Conservation (phyloP, 2,329 filamentous ascomycete genomes). For the Colletotrichum orbiculare region DNA sequence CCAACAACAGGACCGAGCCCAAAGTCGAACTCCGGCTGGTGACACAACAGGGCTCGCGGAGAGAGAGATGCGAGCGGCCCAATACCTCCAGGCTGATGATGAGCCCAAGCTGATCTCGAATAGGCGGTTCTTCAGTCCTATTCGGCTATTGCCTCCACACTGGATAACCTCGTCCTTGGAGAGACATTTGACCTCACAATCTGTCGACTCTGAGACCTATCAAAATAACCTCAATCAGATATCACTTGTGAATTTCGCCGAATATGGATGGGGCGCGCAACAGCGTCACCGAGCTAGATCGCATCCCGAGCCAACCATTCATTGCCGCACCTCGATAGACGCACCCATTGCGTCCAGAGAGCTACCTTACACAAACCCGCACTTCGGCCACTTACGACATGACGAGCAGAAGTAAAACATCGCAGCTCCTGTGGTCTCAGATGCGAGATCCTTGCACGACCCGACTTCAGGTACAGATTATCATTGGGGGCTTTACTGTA, state of each 20-base stretch:
- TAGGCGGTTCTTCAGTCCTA: too few relatives aligned
- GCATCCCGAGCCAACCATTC: too few relatives aligned
- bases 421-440: conserved; percentile 15
- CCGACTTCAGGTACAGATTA: not conserved
- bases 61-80: conserved; percentile 22
- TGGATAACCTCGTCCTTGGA: not conserved
- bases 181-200: conserved; percentile 1
- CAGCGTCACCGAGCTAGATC: too few relatives aligned
- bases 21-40: too few relatives aligned
- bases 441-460: conserved; percentile 28
- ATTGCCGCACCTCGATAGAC: not conserved
- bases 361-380: conserved; percentile 5
- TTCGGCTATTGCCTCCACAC: not conserved
- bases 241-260: not conserved
- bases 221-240: conserved; percentile 19
- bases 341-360: not conserved
- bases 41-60: not conserved
- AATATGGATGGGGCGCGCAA: too few relatives aligned
- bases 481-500: conserved; percentile 14
- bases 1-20: not conserved
- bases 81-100: conserved; percentile 18
- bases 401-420: conserved; percentile 1
- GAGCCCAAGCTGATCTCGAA: too few relatives aligned
- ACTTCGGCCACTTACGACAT: conserved; percentile 15
- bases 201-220: conserved; percentile 11